These are phyloP conservation scores for Malassezia cuniculi DNA, from an alignment of 1,284 basidiomycete genomes.

Conservation along the genomic window DNA sequence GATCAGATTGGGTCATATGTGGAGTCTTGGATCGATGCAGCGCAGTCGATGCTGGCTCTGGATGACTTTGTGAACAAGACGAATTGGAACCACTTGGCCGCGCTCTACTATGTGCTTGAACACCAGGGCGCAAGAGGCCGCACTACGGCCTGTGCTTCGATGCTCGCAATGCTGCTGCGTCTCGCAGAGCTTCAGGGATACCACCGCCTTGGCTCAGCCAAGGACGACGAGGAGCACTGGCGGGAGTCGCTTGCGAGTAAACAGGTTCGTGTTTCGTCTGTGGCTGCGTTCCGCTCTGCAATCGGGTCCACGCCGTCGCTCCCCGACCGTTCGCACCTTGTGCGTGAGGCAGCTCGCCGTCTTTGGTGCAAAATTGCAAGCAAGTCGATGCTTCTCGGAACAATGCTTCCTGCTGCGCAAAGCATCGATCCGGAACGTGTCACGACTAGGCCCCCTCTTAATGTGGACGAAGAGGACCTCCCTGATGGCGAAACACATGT, in stretches of 20 bases:
- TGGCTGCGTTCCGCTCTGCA: constrained; percentile 11
- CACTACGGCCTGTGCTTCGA: constrained; percentile 11
- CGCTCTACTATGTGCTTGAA: constrained; percentile 19
- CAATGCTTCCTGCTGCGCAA: constrained; percentile 16
- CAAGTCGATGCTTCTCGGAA: constrained; percentile 11
- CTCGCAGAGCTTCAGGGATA: constrained; percentile 21
- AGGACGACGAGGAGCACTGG: constrained; percentile 21
- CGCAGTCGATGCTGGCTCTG: constrained; percentile 24
- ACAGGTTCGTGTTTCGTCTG: constrained; percentile 19
- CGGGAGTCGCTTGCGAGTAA: constrained; percentile 15
- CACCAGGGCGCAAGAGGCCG: constrained; percentile 12
- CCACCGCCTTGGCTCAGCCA: constrained; percentile 20
- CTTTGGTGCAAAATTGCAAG: constrained; percentile 17
- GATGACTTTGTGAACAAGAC: constrained; percentile 24
- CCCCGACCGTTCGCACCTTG: constrained; percentile 29
- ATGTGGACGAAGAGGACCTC: constrained; percentile 28
- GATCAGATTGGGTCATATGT: constrained; percentile 25
- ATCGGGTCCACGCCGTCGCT: constrained; percentile 18
- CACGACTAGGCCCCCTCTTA: constrained; percentile 25
- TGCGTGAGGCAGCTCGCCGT: constrained; percentile 30
- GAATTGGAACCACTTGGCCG: constrained; percentile 29
- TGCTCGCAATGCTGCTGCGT: constrained; percentile 8
- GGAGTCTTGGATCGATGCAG: constrained; percentile 26
- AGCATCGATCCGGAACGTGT: constrained; percentile 12
- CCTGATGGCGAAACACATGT: constrained; percentile 7